Evolutionary conservation across 2,329 filamentous ascomycete species (phyloP).

Genomic region (Emmonsiellopsis sp.): DNA sequence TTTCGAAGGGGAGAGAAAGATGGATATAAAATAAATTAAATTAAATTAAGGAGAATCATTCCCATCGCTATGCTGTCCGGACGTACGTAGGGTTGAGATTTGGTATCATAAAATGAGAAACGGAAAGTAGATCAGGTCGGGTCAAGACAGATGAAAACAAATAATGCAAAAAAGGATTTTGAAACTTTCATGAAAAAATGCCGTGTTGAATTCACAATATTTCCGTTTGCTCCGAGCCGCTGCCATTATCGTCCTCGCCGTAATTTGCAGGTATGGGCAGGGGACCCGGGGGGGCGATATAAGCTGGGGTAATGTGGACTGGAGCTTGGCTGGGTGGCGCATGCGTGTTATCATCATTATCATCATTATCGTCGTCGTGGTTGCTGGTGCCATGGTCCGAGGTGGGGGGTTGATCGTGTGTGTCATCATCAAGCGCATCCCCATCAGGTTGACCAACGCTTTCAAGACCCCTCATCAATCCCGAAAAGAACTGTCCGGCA

Average conservation of each 20-base stretch:
- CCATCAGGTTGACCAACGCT: not conserved
- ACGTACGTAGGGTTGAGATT: not conserved
- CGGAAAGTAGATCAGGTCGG: not conserved
- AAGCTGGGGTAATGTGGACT: not conserved
- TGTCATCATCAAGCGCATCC: not conserved
- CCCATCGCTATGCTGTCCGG: not conserved
- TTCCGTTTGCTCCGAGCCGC: conserved; percentile 12
- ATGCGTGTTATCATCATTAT: conserved; percentile 2
- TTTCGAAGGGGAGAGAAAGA: conserved; percentile 6
- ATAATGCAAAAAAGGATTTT: not conserved
- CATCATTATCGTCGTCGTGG: not conserved
- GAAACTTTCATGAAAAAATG: not conserved
- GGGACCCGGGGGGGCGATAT: not conserved
- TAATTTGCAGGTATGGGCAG: conserved; percentile 1
- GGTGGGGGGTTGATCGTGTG: not conserved
- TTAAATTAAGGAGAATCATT: too few species aligned
- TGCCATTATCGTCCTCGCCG: conserved; percentile 10
- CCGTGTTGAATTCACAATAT: conserved; percentile 1
- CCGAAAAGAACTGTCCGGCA: conserved; percentile 31
- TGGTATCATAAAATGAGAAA: not conserved
- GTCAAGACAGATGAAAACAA: not conserved
- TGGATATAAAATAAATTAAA: not conserved
- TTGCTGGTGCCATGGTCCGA: not conserved
- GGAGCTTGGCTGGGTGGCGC: not conserved
- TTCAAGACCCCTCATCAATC: conserved; percentile 8